Conservation (phyloP, 2,329 filamentous ascomycete species). For the Exserohilum turcica region DNA sequence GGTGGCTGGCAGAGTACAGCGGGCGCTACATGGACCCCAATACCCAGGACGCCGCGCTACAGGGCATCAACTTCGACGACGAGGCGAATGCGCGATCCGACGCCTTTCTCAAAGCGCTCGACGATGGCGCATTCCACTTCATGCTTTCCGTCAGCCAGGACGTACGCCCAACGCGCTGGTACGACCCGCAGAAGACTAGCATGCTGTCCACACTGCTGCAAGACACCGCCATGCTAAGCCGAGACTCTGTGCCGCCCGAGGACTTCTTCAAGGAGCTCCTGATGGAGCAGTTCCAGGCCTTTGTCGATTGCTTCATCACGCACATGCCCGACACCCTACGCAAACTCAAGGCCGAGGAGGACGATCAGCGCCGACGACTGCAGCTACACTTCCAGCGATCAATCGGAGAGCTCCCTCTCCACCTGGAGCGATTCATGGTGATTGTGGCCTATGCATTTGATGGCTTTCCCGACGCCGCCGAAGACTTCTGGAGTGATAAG, state of each 20-base stretch:
- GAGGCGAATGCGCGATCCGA: conserved; percentile 75
- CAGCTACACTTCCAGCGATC: conserved; percentile 51
- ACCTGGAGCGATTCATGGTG: conserved; percentile 86
- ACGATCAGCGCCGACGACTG: conserved; percentile 71
- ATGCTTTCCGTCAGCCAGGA: conserved; percentile 84
- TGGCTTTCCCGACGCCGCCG: conserved; percentile 78
- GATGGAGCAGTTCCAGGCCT: conserved; percentile 82
- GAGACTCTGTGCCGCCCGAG: conserved; percentile 72
- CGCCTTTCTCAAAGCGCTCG: conserved; percentile 75
- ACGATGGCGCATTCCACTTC: conserved; percentile 91
- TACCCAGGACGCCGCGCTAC: conserved; percentile 55
- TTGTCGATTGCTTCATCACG: conserved; percentile 90
- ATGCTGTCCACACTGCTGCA: conserved; percentile 82
- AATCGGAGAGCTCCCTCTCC: conserved; percentile 61
- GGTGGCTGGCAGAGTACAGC: conserved; percentile 94
- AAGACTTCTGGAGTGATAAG: conserved; percentile 88
- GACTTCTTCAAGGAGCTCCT: conserved; percentile 72
- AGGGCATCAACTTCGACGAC: conserved; percentile 64
- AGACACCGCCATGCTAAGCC: conserved; percentile 71
- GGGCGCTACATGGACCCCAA: conserved; percentile 82
- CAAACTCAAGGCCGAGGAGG: conserved; percentile 83
- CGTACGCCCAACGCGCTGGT: conserved; percentile 80
- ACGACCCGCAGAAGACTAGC: conserved; percentile 82
- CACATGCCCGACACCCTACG: conserved; percentile 93
- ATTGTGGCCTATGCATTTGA: conserved; percentile 93